Evolutionary conservation across 805 yeast species (phyloP).

Genomic region (Starmera dryadoides): DNA sequence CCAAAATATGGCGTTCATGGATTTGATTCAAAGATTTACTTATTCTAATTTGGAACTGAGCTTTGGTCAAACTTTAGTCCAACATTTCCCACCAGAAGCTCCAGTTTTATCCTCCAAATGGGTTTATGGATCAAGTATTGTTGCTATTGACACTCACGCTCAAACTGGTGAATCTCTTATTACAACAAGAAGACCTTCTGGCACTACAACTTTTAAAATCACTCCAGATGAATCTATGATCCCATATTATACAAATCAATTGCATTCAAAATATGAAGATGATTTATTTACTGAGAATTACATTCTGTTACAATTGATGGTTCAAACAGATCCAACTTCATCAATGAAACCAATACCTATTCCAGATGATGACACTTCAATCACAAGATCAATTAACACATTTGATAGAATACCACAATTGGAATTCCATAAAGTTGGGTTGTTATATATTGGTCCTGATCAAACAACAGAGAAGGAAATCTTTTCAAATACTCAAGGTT

Average conservation of each 20-base stretch:
- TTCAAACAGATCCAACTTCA: slow-evolving; percentile 29
- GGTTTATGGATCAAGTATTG: slow-evolving; percentile 52
- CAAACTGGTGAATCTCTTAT: slow-evolving; percentile 44
- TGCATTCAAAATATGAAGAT: slow-evolving; percentile 14
- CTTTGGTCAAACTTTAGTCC: slow-evolving; percentile 22
- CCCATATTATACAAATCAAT: slow-evolving; percentile 21
- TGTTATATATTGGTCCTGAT: slow-evolving; percentile 63
- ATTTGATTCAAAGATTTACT: slow-evolving; percentile 60
- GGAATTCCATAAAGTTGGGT: slow-evolving; percentile 72
- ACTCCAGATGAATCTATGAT: slow-evolving; percentile 31
- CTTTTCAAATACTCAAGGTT: slow-evolving; percentile 57
- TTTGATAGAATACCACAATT: slow-evolving; percentile 75
- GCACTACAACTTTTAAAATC: slow-evolving; percentile 42
- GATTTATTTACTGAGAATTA: slow-evolving; percentile 35
- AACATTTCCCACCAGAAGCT: slow-evolving; percentile 19
- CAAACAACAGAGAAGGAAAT: slow-evolving; percentile 62
- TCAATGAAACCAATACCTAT: slow-evolving; percentile 40
- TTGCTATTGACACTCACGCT: slow-evolving; percentile 48
- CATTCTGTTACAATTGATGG: slow-evolving; percentile 42
- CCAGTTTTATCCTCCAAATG: slow-evolving; percentile 35
- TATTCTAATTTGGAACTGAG: slow-evolving; percentile 55
- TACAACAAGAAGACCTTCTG: slow-evolving; percentile 60
- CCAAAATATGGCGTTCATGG: slow-evolving; percentile 56
- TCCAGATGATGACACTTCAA: slow-evolving; percentile 38
- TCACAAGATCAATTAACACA: slow-evolving; percentile 46